Conservation (phyloP, 2,329 filamentous ascomycete species). For the Venturia pyrina region DNA sequence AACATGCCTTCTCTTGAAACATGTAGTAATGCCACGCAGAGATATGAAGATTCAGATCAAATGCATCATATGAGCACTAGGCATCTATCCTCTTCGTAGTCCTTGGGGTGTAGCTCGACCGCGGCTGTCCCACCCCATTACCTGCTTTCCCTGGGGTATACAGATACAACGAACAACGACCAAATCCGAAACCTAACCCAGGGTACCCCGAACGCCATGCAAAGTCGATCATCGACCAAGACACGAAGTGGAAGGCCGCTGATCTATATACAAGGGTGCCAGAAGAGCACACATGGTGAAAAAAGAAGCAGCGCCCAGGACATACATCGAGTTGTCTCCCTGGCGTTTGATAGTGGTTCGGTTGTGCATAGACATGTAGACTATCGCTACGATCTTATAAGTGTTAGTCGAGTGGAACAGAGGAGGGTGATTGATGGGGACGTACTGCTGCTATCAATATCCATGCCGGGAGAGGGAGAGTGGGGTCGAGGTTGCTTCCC, state of each 20-base stretch:
- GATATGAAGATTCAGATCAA: not conserved
- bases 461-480: constrained; percentile 7
- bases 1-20: not conserved
- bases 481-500: not conserved
- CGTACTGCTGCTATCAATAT: constrained; percentile 9
- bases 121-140: not conserved
- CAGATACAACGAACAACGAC: not conserved
- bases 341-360: constrained; percentile 9
- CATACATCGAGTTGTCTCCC: constrained; percentile 5
- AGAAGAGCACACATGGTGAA: constrained; percentile 11
- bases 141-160: not conserved
- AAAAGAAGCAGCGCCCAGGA: constrained; percentile 8
- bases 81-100: not conserved
- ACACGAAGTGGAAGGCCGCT: not conserved
- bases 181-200: not conserved
- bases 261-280: constrained; percentile 1
- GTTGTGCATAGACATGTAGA: constrained; percentile 10
- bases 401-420: not conserved
- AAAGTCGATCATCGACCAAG: not conserved
- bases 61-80: not conserved
- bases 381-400: not conserved
- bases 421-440: not conserved
- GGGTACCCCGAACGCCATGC: not conserved
- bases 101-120: not conserved
- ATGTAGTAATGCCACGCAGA: not conserved